Base-by-base conservation (phyloP, 2,329 filamentous ascomycete genomes). In the Aureobasidium sp. region DNA sequence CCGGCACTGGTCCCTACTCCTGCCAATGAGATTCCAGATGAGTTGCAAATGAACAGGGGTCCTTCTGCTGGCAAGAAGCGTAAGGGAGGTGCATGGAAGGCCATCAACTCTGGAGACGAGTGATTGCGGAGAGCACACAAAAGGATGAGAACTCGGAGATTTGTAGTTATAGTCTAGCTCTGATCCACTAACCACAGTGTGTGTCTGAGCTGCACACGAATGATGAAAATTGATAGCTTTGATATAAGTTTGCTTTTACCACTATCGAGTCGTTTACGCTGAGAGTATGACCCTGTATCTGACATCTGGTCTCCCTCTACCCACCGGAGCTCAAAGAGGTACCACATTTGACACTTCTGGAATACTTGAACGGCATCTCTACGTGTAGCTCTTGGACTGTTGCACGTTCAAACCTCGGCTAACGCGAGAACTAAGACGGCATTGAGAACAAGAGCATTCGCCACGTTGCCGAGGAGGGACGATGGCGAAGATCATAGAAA, bases 61-160 rank as follows among this genome's bases (percentile, higher is more conserved):
- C 53, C 53, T 36, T 31, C 53, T 44, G 53, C 39, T 22, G 53
- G 53, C 27, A 56, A 22, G 53, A 56, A 45, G 39, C 53, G 39
- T 5, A 56, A 45, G 27, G 53, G 53, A 56, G 39, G 53, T 11
- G 27, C 17, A 14, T 56, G 53, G 39, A 56, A 25, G 15, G 25
- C 14, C 14, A 8, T 55, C 25, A 27, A 42, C 37, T 8, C 5
- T 5, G 15, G 12, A 31, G 36, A 42, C 9, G 36, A 41, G 7
- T 17, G 12, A 27, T 4, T 27, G 4, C 27, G 6, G 9, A 20
- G 17, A 42, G 6, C 17, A 2, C 11, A 11, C 15, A n/a, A 17
- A 34, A 25, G 8, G n/a, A 52, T 12, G 1, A 1, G 15, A 25
- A 8, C 17, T 12, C 20, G 5, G 22, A 34, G 6, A 12, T 1